phyloP scores from a whole-genome alignment of 2,329 filamentous ascomycete species.

The Orbilia javanica region DNA sequence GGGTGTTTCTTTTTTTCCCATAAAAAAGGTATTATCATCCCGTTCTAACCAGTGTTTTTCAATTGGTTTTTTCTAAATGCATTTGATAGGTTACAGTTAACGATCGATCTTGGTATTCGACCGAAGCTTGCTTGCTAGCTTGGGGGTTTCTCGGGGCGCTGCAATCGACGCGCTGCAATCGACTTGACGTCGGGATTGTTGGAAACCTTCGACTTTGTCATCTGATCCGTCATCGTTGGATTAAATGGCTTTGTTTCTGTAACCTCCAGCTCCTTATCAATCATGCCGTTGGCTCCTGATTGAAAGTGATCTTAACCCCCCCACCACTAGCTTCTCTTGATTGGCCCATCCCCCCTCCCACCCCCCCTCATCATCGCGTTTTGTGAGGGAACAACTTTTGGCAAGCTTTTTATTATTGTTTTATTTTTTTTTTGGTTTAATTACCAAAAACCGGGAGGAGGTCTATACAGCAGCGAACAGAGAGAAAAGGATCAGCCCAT shows the following conservation, averaged over 20 bases:
- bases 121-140: background rate
- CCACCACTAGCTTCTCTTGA: background rate
- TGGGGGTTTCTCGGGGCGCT: conserved; percentile 32
- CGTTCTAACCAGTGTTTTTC: too few relatives aligned
- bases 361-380: background rate
- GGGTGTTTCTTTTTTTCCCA: too few relatives aligned
- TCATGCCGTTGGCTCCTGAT: conserved; percentile 49
- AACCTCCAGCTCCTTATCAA: conserved; percentile 1
- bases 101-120: too few relatives aligned
- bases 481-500: conserved; percentile 31
- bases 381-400: background rate
- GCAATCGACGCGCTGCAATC: conserved; percentile 53
- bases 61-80: background rate
- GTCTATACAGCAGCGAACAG: too few relatives aligned
- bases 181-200: background rate
- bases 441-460: background rate
- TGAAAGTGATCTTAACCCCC: background rate
- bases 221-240: background rate
- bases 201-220: too few relatives aligned
- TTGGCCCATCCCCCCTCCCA: background rate
- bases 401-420: too few relatives aligned
- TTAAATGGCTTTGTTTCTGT: conserved; percentile 12
- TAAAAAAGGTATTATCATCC: too few relatives aligned
- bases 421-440: too few relatives aligned
- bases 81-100: background rate